Conservation (phyloP, 148 eudicot genomes). For the Camellia granthamiana region DNA sequence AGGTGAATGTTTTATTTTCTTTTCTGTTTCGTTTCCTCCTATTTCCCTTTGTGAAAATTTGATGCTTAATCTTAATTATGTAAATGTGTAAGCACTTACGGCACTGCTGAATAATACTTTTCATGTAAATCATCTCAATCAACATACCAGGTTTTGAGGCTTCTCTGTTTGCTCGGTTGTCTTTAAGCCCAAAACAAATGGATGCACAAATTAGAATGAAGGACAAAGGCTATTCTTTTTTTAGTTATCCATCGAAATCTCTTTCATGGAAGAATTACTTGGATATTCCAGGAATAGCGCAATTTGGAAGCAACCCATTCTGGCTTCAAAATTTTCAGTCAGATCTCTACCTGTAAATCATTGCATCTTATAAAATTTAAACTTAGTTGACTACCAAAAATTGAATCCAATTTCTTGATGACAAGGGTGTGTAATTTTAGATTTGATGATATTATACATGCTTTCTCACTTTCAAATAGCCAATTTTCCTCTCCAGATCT, state of each 20-base stretch:
- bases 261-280: background rate
- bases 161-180: constrained; percentile 2
- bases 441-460: constrained; percentile 3
- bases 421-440: background rate
- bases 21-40: background rate
- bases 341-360: background rate
- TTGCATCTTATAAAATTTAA: background rate
- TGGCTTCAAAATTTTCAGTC: background rate
- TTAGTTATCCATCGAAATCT: background rate
- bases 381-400: background rate
- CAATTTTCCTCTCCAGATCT: constrained; percentile 42
- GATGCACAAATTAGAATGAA: background rate
- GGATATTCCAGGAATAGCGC: background rate
- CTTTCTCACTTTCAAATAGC: constrained; percentile 14
- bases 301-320: background rate
- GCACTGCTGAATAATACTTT: background rate
- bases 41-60: background rate
- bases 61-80: background rate
- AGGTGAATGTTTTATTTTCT: constrained; percentile 36
- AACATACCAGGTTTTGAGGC: background rate
- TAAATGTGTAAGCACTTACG: background rate
- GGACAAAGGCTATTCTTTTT: background rate
- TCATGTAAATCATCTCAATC: background rate
- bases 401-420: background rate
- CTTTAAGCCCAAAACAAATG: background rate